Evolutionary conservation across 116 monocot genomes (phyloP), one percentile per base, ranked within the genome.

Genomic region (Cymodocea nodosa): DNA sequence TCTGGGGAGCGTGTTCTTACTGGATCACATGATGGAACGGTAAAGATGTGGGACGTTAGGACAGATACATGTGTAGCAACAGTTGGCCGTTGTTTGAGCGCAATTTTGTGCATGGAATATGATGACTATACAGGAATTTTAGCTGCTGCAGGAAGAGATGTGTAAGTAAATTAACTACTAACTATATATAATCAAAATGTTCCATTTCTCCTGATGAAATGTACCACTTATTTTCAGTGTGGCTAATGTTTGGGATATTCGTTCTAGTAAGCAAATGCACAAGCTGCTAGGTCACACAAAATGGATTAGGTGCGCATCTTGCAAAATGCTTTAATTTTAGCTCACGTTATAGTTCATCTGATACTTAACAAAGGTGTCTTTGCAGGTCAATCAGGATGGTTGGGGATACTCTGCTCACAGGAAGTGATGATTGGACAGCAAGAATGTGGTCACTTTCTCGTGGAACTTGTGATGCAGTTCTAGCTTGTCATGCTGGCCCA

Each of bases 401-500:
- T 71, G 84, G 88, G 20, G 97, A 97, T 61, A 88, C 84, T 59
- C 25, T 97, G 67, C 72, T 97, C 60, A 97, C 97, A 59, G 97
- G 97, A 13, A 97, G 97, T 81, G 97, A 97, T 91, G 97, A 97
- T 80, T 97, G 97, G 97, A 97, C 97, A 17, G 97, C 97, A 69
- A 91, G 97, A 65, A 63, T 88, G 65, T 97, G 97, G 97, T 97
- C 91, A 68, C 59, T 82, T 68, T 85, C 87, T 56, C 81, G 84
- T 73, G 97, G 97, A 73, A 78, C 78, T 67, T 97, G 88, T 82
- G 97, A 97, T 83, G 88, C 97, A 57, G 91, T 97, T 63, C 79
- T 97, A 91, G 86, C 97, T 54, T 97, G 88, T 74, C 97, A 97
- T 82, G 82, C 91, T 75, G 97, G 97, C 51, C 90, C 97, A 52